A percentile compares a stretch with the other conserved stretches of the same genome.
Conservation (phyloP, 2,329 filamentous ascomycete genomes). For the Sarocladium strictum region DNA sequence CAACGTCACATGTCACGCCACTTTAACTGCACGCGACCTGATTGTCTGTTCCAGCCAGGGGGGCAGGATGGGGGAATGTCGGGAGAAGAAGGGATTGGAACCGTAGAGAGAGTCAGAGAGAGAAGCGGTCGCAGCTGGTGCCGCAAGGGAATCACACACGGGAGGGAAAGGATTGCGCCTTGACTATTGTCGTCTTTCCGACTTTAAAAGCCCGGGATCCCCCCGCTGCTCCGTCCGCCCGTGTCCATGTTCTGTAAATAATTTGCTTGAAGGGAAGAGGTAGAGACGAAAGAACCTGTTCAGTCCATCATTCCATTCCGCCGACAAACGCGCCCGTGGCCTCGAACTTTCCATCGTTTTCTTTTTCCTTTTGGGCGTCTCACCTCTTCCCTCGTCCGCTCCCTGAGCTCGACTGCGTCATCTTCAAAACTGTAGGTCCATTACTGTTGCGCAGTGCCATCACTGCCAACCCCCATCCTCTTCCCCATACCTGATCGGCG, state of each 20-base stretch:
- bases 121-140: no score
- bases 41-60: not conserved
- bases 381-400: conserved; percentile 5
- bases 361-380: not conserved
- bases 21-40: conserved; percentile 8
- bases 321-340: not conserved
- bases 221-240: not conserved
- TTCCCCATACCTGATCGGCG: no score
- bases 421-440: no score
- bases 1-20: conserved; percentile 9
- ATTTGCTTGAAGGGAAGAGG: not conserved
- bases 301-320: not conserved
- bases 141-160: no score
- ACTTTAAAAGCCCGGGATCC: not conserved
- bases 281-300: not conserved
- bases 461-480: no score
- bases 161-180: no score
- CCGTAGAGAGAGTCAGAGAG: no score
- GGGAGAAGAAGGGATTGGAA: not conserved
- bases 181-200: not conserved
- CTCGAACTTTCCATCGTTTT: not conserved
- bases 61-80: not conserved
- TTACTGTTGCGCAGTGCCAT: not conserved
- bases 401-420: not conserved
- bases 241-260: not conserved